Percentiles rank a stretch among this genome's conserved stretches.
Conservation (phyloP, 805 yeast species). For the Phaffomyces opuntiae region DNA sequence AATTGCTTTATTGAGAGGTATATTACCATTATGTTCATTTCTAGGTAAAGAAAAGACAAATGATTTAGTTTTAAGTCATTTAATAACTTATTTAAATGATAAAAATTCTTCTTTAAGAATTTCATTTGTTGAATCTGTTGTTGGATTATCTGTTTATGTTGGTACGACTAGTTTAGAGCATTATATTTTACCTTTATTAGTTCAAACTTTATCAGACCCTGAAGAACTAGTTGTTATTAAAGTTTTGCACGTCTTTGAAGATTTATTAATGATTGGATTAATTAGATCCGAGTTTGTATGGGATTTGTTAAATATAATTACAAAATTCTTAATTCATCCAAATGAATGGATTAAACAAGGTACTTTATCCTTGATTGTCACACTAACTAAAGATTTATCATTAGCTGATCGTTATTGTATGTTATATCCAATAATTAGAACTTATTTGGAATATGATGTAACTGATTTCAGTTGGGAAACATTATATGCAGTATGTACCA, state of each 20-base stretch:
- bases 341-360: slow-evolving; percentile 79
- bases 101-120: slow-evolving; percentile 58
- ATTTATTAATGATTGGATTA: slow-evolving; percentile 50
- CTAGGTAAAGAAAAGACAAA: slow-evolving; percentile 85
- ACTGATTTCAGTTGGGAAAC: slow-evolving; percentile 59
- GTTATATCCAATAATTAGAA: slow-evolving; percentile 71
- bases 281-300: slow-evolving; percentile 43
- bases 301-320: slow-evolving; percentile 44
- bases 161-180: slow-evolving; percentile 83
- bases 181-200: slow-evolving; percentile 75
- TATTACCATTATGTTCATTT: slow-evolving; percentile 71
- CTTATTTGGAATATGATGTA: slow-evolving; percentile 72
- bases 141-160: slow-evolving; percentile 69
- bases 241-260: slow-evolving; percentile 54
- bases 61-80: slow-evolving; percentile 81
- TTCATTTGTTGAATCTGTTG: slow-evolving; percentile 63
- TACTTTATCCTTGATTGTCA: slow-evolving; percentile 51
- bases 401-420: slow-evolving; percentile 80
- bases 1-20: slow-evolving; percentile 59
- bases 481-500: slow-evolving; percentile 58
- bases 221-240: slow-evolving; percentile 76
- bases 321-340: slow-evolving; percentile 72
- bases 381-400: slow-evolving; percentile 54
- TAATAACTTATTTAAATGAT: slow-evolving; percentile 87
- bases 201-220: slow-evolving; percentile 77